Conservation (phyloP, 116 monocot genomes). For the Papilionanthe hybrid region DNA sequence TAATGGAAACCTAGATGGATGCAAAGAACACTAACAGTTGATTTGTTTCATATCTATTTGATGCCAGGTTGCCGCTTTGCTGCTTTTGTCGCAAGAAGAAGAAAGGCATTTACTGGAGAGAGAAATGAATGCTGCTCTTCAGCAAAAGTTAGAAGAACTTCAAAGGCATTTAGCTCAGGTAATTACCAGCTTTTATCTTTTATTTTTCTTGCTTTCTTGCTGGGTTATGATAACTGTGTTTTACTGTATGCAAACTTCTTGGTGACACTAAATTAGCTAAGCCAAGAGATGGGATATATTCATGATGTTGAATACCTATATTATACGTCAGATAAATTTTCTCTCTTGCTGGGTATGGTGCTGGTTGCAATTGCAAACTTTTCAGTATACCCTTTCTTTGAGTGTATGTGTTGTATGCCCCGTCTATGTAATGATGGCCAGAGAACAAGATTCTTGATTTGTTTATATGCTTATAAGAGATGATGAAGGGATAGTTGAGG, state of each 20-base stretch:
- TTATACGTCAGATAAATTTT: not conserved
- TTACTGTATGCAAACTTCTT: not conserved
- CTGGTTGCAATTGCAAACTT: no score
- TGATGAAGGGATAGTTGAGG: no score
- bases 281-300: not conserved
- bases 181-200: conserved; percentile 14
- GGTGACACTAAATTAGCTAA: not conserved
- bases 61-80: conserved; percentile 60
- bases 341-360: no score
- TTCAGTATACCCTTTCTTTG: no score
- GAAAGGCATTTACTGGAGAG: conserved; percentile 79
- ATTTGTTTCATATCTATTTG: conserved; percentile 5
- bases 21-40: not conserved
- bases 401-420: no score
- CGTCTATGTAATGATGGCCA: no score
- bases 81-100: conserved; percentile 93
- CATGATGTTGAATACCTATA: not conserved
- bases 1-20: not conserved
- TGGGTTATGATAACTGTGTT: not conserved
- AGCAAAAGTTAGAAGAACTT: conserved; percentile 62
- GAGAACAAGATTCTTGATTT: not conserved
- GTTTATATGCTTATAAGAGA: not conserved
- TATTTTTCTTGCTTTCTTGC: not conserved
- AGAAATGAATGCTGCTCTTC: conserved; percentile 61
- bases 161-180: conserved; percentile 82